Percentiles rank a stretch among this genome's conserved stretches.
Conservation (phyloP, 257 asterid genomes). For the Gentiana dahurica region DNA sequence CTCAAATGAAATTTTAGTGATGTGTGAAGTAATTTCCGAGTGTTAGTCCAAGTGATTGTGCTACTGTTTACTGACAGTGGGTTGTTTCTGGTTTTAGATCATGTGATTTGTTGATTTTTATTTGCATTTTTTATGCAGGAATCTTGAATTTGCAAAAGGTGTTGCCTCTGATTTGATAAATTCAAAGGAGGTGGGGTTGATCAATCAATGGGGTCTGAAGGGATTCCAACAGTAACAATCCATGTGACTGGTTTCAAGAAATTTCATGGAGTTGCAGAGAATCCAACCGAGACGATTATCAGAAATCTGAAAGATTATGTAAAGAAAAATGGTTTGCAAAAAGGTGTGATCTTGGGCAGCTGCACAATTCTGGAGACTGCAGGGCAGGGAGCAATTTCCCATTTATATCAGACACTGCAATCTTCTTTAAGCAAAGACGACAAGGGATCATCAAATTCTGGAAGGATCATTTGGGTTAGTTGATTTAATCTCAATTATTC, state of each 20-base stretch:
- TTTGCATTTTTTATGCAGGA: conserved; percentile 10
- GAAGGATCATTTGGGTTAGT: conserved; percentile 76
- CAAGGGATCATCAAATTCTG: conserved; percentile 28
- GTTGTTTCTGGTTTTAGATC: not conserved
- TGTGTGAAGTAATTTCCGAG: too few relatives aligned
- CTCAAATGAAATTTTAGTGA: not conserved
- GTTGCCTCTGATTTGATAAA: conserved; percentile 17
- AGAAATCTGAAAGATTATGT: conserved; percentile 60
- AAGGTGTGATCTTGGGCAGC: conserved; percentile 80
- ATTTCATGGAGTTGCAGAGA: conserved; percentile 90
- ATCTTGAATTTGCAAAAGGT: not conserved
- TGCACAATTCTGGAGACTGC: conserved; percentile 91
- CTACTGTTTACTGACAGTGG: not conserved
- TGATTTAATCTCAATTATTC: not conserved
- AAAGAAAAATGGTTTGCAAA: conserved; percentile 63
- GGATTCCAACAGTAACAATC: conserved; percentile 77
- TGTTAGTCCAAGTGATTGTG: not conserved
- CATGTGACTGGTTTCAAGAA: conserved; percentile 87
- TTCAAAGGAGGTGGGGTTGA: conserved; percentile 15
- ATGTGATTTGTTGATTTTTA: not conserved
- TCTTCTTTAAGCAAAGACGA: conserved; percentile 42
- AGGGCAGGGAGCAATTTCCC: conserved; percentile 73
- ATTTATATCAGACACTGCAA: conserved; percentile 80
- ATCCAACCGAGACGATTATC: conserved; percentile 90
- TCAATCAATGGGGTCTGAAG: conserved; percentile 95